Percentiles rank a stretch among this genome's conserved stretches.
These are phyloP conservation scores for Lachancea kluyveri DNA, from an alignment of 805 yeast genomes.

Conservation along the genomic window DNA sequence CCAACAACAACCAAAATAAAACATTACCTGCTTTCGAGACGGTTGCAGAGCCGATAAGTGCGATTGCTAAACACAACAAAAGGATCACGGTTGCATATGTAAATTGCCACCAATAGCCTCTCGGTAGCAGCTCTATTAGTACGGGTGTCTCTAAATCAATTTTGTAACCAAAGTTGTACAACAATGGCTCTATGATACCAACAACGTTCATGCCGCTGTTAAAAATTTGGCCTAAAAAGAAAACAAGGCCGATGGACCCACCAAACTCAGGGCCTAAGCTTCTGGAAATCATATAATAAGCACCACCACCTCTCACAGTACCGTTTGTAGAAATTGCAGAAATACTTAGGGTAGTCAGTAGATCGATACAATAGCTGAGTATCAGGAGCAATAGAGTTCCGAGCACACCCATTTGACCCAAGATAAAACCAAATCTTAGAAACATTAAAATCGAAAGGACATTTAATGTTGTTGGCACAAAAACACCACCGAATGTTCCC, in stretches of 20 bases:
- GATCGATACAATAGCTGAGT: conserved; percentile 72
- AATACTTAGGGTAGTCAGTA: conserved; percentile 81
- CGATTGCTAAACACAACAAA: conserved; percentile 64
- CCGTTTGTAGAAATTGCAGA: conserved; percentile 98
- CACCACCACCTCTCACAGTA: conserved; percentile 96
- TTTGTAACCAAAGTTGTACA: conserved; percentile 64
- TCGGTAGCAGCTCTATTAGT: conserved; percentile 54
- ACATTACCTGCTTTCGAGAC: conserved; percentile 80
- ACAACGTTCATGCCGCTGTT: conserved; percentile 91
- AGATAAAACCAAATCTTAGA: conserved; percentile 86
- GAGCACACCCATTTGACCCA: conserved; percentile 88
- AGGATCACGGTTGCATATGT: conserved; percentile 66
- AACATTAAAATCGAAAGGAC: conserved; percentile 94
- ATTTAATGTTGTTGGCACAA: conserved; percentile 87
- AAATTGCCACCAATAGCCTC: conserved; percentile 62
- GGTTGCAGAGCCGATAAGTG: conserved; percentile 72
- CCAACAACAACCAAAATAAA: conserved; percentile 56
- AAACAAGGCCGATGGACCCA: conserved; percentile 92
- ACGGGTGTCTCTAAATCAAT: conserved; percentile 41
- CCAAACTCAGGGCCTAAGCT: conserved; percentile 98
- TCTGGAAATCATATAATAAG: conserved; percentile 94
- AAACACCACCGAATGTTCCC: conserved; percentile 83
- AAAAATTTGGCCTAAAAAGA: conserved; percentile 89
- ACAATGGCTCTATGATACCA: conserved; percentile 87
- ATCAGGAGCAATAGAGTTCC: conserved; percentile 66